A percentile compares a stretch with the other conserved stretches of the same genome.
Conservation (phyloP, 768 basidiomycete species). For the Kwoniella sp. region DNA sequence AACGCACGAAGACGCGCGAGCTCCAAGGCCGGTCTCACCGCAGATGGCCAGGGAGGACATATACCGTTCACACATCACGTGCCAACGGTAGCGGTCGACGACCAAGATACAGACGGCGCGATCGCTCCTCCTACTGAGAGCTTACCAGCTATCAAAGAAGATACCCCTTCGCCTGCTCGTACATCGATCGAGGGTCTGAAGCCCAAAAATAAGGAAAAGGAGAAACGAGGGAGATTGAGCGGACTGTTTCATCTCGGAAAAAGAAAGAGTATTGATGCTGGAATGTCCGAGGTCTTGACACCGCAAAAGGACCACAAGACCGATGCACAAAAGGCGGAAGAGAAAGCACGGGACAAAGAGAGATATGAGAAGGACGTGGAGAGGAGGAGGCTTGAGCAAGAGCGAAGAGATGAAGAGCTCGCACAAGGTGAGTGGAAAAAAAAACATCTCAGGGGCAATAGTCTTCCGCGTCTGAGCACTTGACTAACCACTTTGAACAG, state of each 20-base stretch:
- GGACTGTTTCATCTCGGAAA: slow-evolving; percentile 26
- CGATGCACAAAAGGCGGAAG: slow-evolving; percentile 20
- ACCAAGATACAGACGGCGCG: slow-evolving; percentile 24
- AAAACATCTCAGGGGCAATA: too few species aligned
- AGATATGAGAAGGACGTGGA: slow-evolving; percentile 27
- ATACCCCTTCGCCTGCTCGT: background rate
- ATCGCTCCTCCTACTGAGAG: slow-evolving; percentile 9
- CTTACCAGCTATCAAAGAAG: background rate
- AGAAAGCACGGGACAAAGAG: slow-evolving; percentile 21
- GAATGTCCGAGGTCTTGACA: background rate
- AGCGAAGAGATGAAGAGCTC: slow-evolving; percentile 43
- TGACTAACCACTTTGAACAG: slow-evolving; percentile 16
- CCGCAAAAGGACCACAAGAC: slow-evolving; percentile 6
- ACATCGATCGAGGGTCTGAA: background rate
- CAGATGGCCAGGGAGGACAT: slow-evolving; percentile 41
- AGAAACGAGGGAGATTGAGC: slow-evolving; percentile 26
- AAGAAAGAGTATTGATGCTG: slow-evolving; percentile 9
- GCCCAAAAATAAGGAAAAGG: slow-evolving; percentile 13
- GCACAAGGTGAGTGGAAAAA: slow-evolving; percentile 48
- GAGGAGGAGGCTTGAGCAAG: slow-evolving; percentile 34
- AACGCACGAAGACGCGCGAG: slow-evolving; percentile 23
- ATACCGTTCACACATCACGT: slow-evolving; percentile 51
- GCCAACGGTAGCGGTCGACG: slow-evolving; percentile 20
- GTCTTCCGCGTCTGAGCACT: too few species aligned
- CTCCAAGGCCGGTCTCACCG: slow-evolving; percentile 15